Percentiles rank a stretch among this genome's conserved stretches.
phyloP scores from a whole-genome alignment of 1,139 yeast species.

The Debaryomyces coudertii region DNA sequence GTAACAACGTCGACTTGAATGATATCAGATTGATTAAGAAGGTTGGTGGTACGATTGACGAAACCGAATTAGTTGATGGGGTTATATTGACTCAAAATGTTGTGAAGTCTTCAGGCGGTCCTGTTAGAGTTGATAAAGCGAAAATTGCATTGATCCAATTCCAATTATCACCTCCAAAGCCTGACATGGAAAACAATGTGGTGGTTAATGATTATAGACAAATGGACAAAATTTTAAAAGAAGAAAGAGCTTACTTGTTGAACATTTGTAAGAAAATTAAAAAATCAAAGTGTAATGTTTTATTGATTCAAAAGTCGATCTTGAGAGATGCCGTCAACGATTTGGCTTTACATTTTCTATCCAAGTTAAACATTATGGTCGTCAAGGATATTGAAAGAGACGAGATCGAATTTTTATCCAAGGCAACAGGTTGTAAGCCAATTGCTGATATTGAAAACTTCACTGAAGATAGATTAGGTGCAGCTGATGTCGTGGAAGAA shows the following conservation, averaged over 20 bases:
- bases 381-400: conserved; percentile 96
- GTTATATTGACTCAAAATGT: conserved; percentile 91
- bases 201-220: conserved; percentile 98
- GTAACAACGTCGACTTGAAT: conserved; percentile 74
- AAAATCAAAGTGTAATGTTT: conserved; percentile 94
- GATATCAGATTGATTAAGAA: conserved; percentile 90
- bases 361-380: conserved; percentile 91
- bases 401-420: conserved; percentile 90
- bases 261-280: conserved; percentile 95
- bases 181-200: conserved; percentile 97
- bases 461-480: conserved; percentile 88
- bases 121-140: conserved; percentile 92
- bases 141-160: conserved; percentile 89
- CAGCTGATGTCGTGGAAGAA: conserved; percentile 92
- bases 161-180: conserved; percentile 98
- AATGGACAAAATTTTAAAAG: conserved; percentile 97
- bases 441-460: conserved; percentile 93
- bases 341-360: conserved; percentile 88
- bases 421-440: conserved; percentile 92
- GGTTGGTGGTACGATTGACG: conserved; percentile 97
- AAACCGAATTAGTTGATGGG: conserved; percentile 90
- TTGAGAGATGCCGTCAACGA: conserved; percentile 97
- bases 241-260: conserved; percentile 91
- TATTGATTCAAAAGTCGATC: conserved; percentile 91
- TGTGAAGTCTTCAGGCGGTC: conserved; percentile 93